Percentiles rank a stretch among this genome's conserved stretches.
These are phyloP conservation scores for Thalassiosira ordinaria DNA, from an alignment of 352 stramenopile genomes.

Conservation along the genomic window DNA sequence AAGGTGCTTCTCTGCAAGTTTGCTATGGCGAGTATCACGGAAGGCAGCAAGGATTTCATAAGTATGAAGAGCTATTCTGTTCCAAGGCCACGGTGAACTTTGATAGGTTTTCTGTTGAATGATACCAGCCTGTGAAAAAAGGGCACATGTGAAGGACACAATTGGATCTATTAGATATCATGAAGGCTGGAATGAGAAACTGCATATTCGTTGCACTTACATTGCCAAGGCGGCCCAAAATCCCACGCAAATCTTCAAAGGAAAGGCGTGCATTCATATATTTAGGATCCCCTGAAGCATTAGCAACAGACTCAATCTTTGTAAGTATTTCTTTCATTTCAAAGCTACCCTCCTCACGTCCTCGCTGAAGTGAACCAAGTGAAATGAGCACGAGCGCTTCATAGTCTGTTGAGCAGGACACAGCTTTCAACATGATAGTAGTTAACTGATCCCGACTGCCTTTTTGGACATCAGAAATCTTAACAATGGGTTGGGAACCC, in stretches of 20 bases:
- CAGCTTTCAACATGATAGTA: constrained; percentile 47
- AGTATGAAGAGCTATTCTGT: constrained; percentile 56
- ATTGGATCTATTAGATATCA: no score
- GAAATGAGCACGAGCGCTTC: constrained; percentile 79
- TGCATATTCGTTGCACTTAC: constrained; percentile 41
- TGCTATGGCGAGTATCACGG: constrained; percentile 57
- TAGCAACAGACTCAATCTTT: constrained; percentile 80
- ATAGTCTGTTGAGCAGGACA: constrained; percentile 70
- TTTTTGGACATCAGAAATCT: constrained; percentile 77
- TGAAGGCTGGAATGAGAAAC: no score
- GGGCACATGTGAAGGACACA: constrained; percentile 5
- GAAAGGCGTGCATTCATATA: constrained; percentile 68
- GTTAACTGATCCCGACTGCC: constrained; percentile 65
- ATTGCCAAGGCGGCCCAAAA: constrained; percentile 54
- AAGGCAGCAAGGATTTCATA: constrained; percentile 64
- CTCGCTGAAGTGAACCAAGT: constrained; percentile 65
- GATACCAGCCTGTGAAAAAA: constrained; percentile 63
- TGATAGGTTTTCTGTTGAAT: constrained; percentile 54
- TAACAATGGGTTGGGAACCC: constrained; percentile 48
- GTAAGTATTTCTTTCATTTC: constrained; percentile 71
- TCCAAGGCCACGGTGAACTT: constrained; percentile 63
- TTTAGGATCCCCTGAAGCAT: constrained; percentile 60
- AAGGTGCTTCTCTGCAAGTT: constrained; percentile 65
- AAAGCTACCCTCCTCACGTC: constrained; percentile 60
- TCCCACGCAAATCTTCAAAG: constrained; percentile 58